A percentile compares a stretch with the other conserved stretches of the same genome.
phyloP scores from a whole-genome alignment of 2,329 filamentous ascomycete species.

The Venturia effusa region DNA sequence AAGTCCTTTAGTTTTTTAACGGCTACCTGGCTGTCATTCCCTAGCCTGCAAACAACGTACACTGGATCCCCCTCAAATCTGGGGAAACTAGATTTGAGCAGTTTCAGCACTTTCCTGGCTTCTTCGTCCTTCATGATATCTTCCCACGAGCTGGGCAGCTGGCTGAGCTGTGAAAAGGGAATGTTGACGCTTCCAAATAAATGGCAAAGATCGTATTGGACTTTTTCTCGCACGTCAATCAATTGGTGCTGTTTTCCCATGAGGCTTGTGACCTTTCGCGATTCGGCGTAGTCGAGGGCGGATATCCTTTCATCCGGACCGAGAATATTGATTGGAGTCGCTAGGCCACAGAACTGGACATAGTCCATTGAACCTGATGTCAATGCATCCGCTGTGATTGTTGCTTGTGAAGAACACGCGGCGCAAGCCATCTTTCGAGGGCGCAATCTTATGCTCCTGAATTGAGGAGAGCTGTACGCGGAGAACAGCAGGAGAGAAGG shows the following conservation, averaged over 20 bases:
- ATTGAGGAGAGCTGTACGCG: slow-evolving; percentile 43
- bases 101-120: not conserved
- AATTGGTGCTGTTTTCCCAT: slow-evolving; percentile 41
- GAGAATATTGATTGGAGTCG: slow-evolving; percentile 45
- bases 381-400: slow-evolving; percentile 53
- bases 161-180: slow-evolving; percentile 44
- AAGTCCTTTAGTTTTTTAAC: slow-evolving; percentile 54
- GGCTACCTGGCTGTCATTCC: slow-evolving; percentile 68
- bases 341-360: slow-evolving; percentile 69
- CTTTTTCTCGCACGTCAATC: slow-evolving; percentile 74
- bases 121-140: not conserved
- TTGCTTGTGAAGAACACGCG: slow-evolving; percentile 57
- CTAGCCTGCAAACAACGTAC: slow-evolving; percentile 62
- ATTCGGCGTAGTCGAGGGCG: slow-evolving; percentile 46
- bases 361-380: slow-evolving; percentile 65
- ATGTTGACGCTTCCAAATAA: slow-evolving; percentile 68
- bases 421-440: slow-evolving; percentile 59
- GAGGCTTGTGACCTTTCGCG: slow-evolving; percentile 13
- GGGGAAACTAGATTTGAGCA: not conserved
- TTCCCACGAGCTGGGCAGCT: not conserved
- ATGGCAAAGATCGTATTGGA: slow-evolving; percentile 72
- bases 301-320: slow-evolving; percentile 56
- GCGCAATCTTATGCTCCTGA: slow-evolving; percentile 67
- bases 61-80: slow-evolving; percentile 41
- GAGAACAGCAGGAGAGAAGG: slow-evolving; percentile 44